Percentiles rank a stretch among this genome's conserved stretches.
phyloP scores from a whole-genome alignment of 2,329 filamentous ascomycete species.

The Arthroderma sp. region DNA sequence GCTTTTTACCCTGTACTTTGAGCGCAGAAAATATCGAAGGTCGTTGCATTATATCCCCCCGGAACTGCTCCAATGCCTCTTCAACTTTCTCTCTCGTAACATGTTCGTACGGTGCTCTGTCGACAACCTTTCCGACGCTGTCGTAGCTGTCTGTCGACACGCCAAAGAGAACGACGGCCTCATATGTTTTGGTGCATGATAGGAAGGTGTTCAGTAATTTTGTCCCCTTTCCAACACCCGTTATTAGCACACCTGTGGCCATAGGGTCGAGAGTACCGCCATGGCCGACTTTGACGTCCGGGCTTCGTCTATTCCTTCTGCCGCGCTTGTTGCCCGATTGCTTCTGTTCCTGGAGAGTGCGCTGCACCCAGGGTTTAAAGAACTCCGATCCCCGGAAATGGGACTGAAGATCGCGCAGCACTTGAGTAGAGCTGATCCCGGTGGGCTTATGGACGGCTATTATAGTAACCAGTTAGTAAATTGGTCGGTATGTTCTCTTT shows the following conservation, averaged over 20 bases:
- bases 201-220: conserved; percentile 70
- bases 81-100: conserved; percentile 69
- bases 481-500: too few relatives aligned
- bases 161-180: conserved; percentile 78
- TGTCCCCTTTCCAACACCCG: conserved; percentile 77
- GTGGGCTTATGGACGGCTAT: conserved; percentile 86
- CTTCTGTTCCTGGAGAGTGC: conserved; percentile 44
- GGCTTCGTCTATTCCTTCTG: conserved; percentile 48
- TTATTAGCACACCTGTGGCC: conserved; percentile 81
- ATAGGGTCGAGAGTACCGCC: conserved; percentile 90
- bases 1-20: conserved; percentile 81
- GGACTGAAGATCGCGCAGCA: conserved; percentile 73
- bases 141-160: conserved; percentile 91
- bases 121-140: conserved; percentile 67
- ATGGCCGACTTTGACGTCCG: conserved; percentile 86
- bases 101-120: conserved; percentile 61
- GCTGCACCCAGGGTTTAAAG: conserved; percentile 64
- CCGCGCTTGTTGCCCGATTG: conserved; percentile 41
- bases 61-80: conserved; percentile 59
- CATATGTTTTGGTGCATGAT: conserved; percentile 84
- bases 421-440: conserved; percentile 75
- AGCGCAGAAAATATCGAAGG: conserved; percentile 88
- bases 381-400: conserved; percentile 68
- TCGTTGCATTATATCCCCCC: conserved; percentile 74
- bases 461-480: background rate